Evolutionary conservation across 441 rosid genomes (phyloP).

Genomic region (Populus hybrid): DNA sequence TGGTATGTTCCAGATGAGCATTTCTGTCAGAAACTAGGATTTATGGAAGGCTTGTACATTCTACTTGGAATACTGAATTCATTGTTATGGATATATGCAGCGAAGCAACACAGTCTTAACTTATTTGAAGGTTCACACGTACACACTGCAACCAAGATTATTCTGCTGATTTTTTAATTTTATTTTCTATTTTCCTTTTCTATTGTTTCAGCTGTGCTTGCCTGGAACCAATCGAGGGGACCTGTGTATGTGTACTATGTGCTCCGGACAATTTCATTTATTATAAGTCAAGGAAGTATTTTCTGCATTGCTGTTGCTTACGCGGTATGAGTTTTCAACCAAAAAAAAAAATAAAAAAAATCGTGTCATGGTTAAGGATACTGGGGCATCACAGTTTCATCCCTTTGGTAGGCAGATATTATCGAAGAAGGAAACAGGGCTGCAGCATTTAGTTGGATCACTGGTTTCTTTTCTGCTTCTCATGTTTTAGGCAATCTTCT

Average conservation of each 20-base stretch:
- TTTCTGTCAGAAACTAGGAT: not conserved
- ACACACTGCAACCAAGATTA: not conserved
- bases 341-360: not conserved
- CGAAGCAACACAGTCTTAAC: not conserved
- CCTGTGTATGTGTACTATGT: conserved; percentile 52
- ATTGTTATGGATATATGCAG: not conserved
- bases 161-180: not conserved
- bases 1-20: conserved; percentile 26
- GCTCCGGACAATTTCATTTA: conserved; percentile 49
- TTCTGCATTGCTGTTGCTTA: conserved; percentile 59
- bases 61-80: not conserved
- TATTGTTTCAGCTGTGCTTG: conserved; percentile 44
- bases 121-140: no score
- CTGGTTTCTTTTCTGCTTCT: conserved; percentile 52
- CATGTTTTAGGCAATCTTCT: conserved; percentile 48
- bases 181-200: not conserved
- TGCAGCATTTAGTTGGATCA: conserved; percentile 55
- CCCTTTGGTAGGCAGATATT: conserved; percentile 43
- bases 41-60: not conserved
- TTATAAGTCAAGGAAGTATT: conserved; percentile 61
- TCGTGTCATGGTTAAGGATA: not conserved
- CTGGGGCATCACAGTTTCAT: conserved; percentile 3
- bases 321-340: conserved; percentile 35
- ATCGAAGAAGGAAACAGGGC: conserved; percentile 40
- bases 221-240: conserved; percentile 36